A percentile compares a stretch with the other conserved stretches of the same genome.
Evolutionary conservation across 257 asterid species (phyloP).

Genomic region (Mentha longifolia): DNA sequence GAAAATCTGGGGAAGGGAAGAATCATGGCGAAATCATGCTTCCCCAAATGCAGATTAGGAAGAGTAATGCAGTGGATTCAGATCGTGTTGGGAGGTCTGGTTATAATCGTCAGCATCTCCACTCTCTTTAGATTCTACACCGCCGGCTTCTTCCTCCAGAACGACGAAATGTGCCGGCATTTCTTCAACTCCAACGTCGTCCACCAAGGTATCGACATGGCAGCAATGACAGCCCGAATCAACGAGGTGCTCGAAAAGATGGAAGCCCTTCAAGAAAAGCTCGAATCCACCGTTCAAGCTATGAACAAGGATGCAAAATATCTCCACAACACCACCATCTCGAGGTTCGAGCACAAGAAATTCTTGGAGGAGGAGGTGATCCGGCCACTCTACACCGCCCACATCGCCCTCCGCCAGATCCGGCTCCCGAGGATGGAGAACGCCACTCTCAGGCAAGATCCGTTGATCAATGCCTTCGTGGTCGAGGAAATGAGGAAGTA

Average conservation of each 20-base stretch:
- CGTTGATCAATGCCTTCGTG: constrained; percentile 67
- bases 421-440: constrained; percentile 61
- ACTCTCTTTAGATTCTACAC: constrained; percentile 66
- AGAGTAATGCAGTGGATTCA: constrained; percentile 76
- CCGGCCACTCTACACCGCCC: constrained; percentile 77
- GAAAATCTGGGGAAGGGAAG: background rate
- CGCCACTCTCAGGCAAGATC: constrained; percentile 56
- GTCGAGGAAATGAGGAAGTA: constrained; percentile 90
- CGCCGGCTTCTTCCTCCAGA: constrained; percentile 65
- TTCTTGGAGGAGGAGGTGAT: constrained; percentile 76
- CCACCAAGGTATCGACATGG: constrained; percentile 44
- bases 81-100: constrained; percentile 63
- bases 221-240: constrained; percentile 51
- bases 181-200: constrained; percentile 46
- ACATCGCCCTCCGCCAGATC: constrained; percentile 82
- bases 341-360: constrained; percentile 60
- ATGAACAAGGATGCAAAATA: constrained; percentile 50
- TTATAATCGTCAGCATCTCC: constrained; percentile 69
- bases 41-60: constrained; percentile 56
- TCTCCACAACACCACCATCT: constrained; percentile 41
- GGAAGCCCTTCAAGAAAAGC: constrained; percentile 69
- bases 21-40: constrained; percentile 51
- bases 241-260: constrained; percentile 65
- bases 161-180: constrained; percentile 76
- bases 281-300: constrained; percentile 60